Conservation (phyloP, 2,329 filamentous ascomycete genomes). For the Endothia cerciana region DNA sequence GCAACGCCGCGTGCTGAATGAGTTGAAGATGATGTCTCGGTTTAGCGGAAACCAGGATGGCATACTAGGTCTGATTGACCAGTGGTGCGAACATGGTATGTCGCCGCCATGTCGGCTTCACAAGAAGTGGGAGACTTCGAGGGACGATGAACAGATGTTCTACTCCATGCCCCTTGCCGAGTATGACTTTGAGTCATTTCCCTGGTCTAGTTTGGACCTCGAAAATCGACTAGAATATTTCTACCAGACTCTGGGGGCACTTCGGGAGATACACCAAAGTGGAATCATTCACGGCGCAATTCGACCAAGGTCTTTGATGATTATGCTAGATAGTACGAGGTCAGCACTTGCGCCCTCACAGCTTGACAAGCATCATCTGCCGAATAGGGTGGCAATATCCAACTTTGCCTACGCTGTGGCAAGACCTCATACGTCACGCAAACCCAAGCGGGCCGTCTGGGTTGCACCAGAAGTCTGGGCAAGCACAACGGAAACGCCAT, state of each 20-base stretch:
- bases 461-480: background rate
- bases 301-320: background rate
- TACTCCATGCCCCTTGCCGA: background rate
- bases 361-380: no score
- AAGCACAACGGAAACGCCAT: background rate
- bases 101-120: background rate
- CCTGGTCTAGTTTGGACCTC: background rate
- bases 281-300: background rate
- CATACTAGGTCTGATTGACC: background rate
- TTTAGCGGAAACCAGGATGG: background rate
- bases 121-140: background rate
- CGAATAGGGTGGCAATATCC: no score
- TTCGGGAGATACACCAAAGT: background rate
- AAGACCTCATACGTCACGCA: no score
- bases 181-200: background rate
- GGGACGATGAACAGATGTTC: background rate
- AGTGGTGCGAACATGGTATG: background rate
- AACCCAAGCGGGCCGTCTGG: no score
- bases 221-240: background rate
- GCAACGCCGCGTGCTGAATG: background rate
- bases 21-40: background rate
- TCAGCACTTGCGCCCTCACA: no score
- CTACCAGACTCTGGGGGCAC: background rate
- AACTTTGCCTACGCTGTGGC: no score
- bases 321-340: no score